Base-by-base conservation (phyloP, 108 stramenopile genomes). In the Cyclotella cryptica region DNA sequence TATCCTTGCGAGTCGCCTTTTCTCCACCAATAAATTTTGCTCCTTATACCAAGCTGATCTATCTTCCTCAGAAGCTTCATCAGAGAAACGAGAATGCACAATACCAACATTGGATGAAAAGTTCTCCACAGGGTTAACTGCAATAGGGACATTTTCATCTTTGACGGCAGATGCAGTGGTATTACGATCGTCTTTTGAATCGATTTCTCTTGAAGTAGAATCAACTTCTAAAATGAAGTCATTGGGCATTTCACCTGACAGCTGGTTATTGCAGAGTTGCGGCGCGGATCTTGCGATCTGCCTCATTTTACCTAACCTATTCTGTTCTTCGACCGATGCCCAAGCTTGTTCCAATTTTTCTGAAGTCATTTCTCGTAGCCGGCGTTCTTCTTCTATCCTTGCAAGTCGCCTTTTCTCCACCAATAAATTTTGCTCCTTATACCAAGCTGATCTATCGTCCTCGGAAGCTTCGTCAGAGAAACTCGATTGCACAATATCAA, bases 321-420 rank as follows among this genome's bases (percentile, higher is more conserved):
- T 76, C 19, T 76, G 75, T 18, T 76, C 75, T 22, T 45, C 75
- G 1, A 58, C 57, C 75, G 66, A 76, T 42, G 65, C 75, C 7
- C 67, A 57, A 8, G 3, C 29, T n/a, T n/a, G n/a, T n/a, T 15
- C 35, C 18, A 15, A 17, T 21, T 62, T 19, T 39, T 44, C 22
- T 5, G 6, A 2, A 5, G 6, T 2, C 47, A 3, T 49, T 55
- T 55, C 55, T 55, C 55, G 19, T 3, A 55, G 12, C 7, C 55
- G 55, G 24, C 55, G 55, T 26, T 55, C 55, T 24, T 21, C 55
- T 12, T 19, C 55, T 24, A 55, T 24, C 22, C 55, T 55, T 6
- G 55, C 55, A 1, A 55, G n/a, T 12, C 22, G 55, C 55, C 55
- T 19, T 24, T 55, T 55, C 24, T 55, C 55, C 11, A 55, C 55